phyloP scores from a whole-genome alignment of 495 filamentous ascomycete genomes.

The Aspergillus cavernicola region DNA sequence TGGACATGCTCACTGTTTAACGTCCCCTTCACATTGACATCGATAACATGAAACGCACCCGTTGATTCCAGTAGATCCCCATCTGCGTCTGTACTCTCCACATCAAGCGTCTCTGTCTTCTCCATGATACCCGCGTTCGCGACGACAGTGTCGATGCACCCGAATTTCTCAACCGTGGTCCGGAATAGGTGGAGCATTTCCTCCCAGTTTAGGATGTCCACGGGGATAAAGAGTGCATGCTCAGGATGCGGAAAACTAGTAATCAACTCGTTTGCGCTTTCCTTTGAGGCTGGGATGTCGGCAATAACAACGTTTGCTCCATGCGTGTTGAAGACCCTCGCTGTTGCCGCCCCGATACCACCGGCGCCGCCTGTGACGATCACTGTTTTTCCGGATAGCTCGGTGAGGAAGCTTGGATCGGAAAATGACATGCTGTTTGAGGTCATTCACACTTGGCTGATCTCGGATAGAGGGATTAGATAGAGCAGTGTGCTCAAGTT shows the following conservation, averaged over 20 bases:
- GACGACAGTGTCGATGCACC: slow-evolving; percentile 58
- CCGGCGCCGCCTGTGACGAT: slow-evolving; percentile 38
- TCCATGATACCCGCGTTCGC: slow-evolving; percentile 66
- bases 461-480: too few relatives aligned
- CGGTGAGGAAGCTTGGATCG: neutral
- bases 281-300: slow-evolving; percentile 18
- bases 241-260: slow-evolving; percentile 13
- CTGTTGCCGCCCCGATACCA: slow-evolving; percentile 38
- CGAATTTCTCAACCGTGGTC: slow-evolving; percentile 44
- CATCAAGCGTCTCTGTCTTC: slow-evolving; percentile 15
- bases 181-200: slow-evolving; percentile 50
- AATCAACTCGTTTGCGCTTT: slow-evolving; percentile 17
- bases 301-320: slow-evolving; percentile 31
- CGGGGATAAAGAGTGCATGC: slow-evolving; percentile 19
- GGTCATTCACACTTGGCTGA: neutral
- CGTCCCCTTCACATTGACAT: slow-evolving; percentile 35
- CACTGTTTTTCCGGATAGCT: slow-evolving; percentile 17
- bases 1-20: slow-evolving; percentile 17
- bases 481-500: too few relatives aligned
- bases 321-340: slow-evolving; percentile 20
- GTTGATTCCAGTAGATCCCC: neutral
- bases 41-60: slow-evolving; percentile 20
- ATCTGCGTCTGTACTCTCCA: neutral
- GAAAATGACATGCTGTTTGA: neutral
- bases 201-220: slow-evolving; percentile 24